phyloP scores from a whole-genome alignment of 2,329 filamentous ascomycete genomes.

The Leptodontidium sp. region DNA sequence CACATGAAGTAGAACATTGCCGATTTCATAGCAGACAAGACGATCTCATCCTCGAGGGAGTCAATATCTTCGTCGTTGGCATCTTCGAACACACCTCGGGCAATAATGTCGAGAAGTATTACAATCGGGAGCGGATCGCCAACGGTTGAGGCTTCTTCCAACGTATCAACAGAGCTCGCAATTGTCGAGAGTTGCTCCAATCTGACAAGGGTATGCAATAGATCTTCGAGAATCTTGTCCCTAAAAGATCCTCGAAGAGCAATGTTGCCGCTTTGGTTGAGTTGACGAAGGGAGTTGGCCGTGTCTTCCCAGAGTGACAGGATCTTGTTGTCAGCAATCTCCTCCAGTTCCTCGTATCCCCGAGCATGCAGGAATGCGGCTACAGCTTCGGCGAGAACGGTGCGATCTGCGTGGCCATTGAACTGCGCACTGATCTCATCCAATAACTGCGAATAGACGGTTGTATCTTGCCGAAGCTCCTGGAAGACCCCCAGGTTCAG shows the following conservation, averaged over 20 bases:
- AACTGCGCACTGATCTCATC: conserved; percentile 96
- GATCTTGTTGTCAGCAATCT: conserved; percentile 82
- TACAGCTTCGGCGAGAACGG: conserved; percentile 84
- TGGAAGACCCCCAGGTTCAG: conserved; percentile 89
- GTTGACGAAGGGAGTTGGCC: conserved; percentile 70
- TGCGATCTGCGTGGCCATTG: conserved; percentile 86
- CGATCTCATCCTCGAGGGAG: conserved; percentile 80
- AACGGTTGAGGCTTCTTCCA: conserved; percentile 75
- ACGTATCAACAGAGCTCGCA: conserved; percentile 76
- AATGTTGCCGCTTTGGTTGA: conserved; percentile 75
- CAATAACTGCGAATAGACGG: conserved; percentile 79
- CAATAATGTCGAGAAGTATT: conserved; percentile 75
- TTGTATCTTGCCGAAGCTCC: conserved; percentile 85
- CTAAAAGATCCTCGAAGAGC: conserved; percentile 73
- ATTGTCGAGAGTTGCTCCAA: conserved; percentile 83
- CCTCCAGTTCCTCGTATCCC: conserved; percentile 86
- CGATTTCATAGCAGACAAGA: conserved; percentile 77
- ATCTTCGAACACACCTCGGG: conserved; percentile 75
- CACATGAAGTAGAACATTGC: conserved; percentile 95
- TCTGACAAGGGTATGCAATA: conserved; percentile 79
- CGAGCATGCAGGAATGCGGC: conserved; percentile 85
- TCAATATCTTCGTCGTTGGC: conserved; percentile 72
- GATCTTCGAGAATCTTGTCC: conserved; percentile 68
- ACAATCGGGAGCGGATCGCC: conserved; percentile 64
- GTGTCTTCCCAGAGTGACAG: conserved; percentile 87